A percentile compares a stretch with the other conserved stretches of the same genome.
Conservation (phyloP, 169 alveolate genomes). For the Toxoplasma gondii region DNA sequence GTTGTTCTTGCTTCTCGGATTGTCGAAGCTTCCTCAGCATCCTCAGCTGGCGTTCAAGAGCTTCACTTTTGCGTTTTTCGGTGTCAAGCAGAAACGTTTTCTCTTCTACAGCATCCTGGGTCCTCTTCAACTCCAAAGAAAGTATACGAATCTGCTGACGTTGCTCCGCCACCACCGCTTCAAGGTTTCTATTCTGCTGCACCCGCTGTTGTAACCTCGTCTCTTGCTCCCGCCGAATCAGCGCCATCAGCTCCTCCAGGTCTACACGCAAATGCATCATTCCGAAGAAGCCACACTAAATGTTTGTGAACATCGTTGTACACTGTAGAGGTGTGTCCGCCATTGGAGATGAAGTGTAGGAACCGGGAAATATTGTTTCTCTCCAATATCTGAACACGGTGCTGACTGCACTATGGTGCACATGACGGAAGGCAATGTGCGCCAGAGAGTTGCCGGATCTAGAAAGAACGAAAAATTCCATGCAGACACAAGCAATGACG, state of each 20-base stretch:
- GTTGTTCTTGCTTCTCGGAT: neutral
- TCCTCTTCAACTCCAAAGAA: neutral
- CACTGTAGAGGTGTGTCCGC: too few species aligned
- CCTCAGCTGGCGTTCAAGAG: neutral
- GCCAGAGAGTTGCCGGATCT: too few species aligned
- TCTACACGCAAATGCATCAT: neutral
- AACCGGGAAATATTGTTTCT: too few species aligned
- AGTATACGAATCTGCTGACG: neutral
- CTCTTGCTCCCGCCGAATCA: neutral
- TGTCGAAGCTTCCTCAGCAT: neutral
- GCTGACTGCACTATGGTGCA: too few species aligned
- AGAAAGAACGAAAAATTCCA: too few species aligned
- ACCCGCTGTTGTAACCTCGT: neutral
- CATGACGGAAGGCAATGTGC: too few species aligned
- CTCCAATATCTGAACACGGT: too few species aligned
- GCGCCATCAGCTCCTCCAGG: conserved; percentile 13
- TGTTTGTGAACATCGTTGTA: too few species aligned
- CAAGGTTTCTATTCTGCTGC: neutral
- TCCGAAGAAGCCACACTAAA: too few species aligned
- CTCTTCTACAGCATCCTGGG: neutral
- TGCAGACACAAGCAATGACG: too few species aligned
- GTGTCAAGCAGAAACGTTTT: neutral
- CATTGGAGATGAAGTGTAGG: too few species aligned
- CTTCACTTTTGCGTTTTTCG: neutral
- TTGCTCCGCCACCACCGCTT: neutral